Evolutionary conservation across 805 yeast genomes (phyloP).

Genomic region (Candida verbasci): DNA sequence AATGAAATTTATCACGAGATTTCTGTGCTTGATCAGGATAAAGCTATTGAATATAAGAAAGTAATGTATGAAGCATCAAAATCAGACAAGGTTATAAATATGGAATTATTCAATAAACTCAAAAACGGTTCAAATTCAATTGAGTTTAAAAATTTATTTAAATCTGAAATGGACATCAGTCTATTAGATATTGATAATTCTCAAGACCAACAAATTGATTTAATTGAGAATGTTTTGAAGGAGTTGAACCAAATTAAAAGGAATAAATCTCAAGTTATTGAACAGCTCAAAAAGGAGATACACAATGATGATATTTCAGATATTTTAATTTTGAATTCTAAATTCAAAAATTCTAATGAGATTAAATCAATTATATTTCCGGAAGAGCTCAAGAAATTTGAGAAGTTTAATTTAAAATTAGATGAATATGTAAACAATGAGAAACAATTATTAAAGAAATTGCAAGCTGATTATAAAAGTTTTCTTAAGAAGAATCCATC

Average conservation of each 20-base stretch:
- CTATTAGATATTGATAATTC: conserved; percentile 68
- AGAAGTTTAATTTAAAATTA: conserved; percentile 60
- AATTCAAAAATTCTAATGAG: conserved; percentile 53
- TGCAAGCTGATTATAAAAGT: conserved; percentile 26
- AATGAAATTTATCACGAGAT: conserved; percentile 33
- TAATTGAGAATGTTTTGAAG: conserved; percentile 53
- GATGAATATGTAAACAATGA: conserved; percentile 69
- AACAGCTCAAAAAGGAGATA: conserved; percentile 62
- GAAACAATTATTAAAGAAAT: conserved; percentile 36
- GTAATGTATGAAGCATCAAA: conserved; percentile 57
- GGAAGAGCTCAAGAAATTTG: conserved; percentile 72
- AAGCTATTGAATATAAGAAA: conserved; percentile 52
- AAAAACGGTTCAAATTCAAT: conserved; percentile 40
- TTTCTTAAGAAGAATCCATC: conserved; percentile 23
- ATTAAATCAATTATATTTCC: conserved; percentile 53
- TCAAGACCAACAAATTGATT: conserved; percentile 33
- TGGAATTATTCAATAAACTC: conserved; percentile 20
- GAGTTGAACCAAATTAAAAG: conserved; percentile 59
- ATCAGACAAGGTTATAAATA: conserved; percentile 51
- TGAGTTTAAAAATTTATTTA: conserved; percentile 33
- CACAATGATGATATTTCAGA: conserved; percentile 84
- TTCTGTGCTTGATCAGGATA: conserved; percentile 41
- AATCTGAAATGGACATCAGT: conserved; percentile 32
- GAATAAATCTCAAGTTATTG: conserved; percentile 58
- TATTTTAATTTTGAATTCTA: conserved; percentile 59